phyloP scores from a whole-genome alignment of 768 basidiomycete species.

The Amanita muscaria region DNA sequence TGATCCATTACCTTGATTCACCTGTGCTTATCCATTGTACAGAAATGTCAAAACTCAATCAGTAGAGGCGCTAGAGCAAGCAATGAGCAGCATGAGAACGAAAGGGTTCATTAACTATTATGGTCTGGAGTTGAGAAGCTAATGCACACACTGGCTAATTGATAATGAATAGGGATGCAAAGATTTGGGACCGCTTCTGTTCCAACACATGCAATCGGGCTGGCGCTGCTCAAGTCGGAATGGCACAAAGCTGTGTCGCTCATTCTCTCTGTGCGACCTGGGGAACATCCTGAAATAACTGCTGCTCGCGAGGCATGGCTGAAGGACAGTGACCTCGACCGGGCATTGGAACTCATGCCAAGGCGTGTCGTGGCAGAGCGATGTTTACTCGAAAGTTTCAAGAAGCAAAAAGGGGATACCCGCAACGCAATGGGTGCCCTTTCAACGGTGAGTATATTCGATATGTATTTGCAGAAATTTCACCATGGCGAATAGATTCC shows the following conservation, averaged over 20 bases:
- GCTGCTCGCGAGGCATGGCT: conserved; percentile 83
- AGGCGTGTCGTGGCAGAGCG: conserved; percentile 89
- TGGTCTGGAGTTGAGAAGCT: conserved; percentile 35
- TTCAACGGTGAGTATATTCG: conserved; percentile 50
- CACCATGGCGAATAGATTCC: conserved; percentile 60
- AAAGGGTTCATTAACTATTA: conserved; percentile 98
- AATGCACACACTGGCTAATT: conserved; percentile 7
- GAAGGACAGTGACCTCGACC: conserved; percentile 70
- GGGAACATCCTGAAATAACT: conserved; percentile 89
- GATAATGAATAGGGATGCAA: conserved; percentile 74
- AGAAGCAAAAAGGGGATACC: conserved; percentile 69
- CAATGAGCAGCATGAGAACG: conserved; percentile 67
- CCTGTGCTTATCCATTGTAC: conserved; percentile 6
- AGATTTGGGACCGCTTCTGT: conserved; percentile 96
- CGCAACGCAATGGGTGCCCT: conserved; percentile 84
- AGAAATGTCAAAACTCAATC: conserved; percentile 85
- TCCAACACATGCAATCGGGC: conserved; percentile 90
- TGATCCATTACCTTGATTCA: background rate
- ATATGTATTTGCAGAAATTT: background rate
- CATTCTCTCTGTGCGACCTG: conserved; percentile 74
- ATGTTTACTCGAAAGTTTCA: conserved; percentile 83
- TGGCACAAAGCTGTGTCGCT: conserved; percentile 85
- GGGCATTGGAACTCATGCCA: conserved; percentile 80
- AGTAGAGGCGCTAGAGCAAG: conserved; percentile 59
- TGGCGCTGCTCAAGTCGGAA: conserved; percentile 80